Evolutionary conservation across 2,329 filamentous ascomycete species (phyloP), one percentile per base, ranked within the genome.

Genomic region (Aspergillus pseudoterreus): DNA sequence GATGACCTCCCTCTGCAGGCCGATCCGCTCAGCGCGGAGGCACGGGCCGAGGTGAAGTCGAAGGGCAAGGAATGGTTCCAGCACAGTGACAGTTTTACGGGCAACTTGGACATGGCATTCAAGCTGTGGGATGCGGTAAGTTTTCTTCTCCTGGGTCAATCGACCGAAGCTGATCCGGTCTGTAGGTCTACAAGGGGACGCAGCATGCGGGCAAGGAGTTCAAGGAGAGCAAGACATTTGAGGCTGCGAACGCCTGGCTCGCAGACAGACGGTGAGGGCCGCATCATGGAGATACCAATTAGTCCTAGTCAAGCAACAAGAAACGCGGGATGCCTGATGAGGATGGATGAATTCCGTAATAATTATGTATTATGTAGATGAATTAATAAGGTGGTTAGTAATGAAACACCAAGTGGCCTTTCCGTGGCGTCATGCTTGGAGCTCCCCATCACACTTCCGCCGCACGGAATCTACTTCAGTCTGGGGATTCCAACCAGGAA

Each of bases 121-220:
- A 77, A 77, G 52, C 68, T 87, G 24, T 87, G 83, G 83, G 83
- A 84, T 73, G 82, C 83, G 51, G 81, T 84, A 71, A 71, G 80
- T 77, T 12, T 8, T 4, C 14, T 30, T 11, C 8, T 30, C 10
- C 27, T 30, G 27, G 27, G 10, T 30, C 27, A 8, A 30, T 21
- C 12, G 21, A 10, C 2, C 14, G 24, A 32, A 24, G 22, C 44
- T 21, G 24, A 24, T 38, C 49, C 50, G 39, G 32, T 36, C 27
- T 14, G n/a, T 54, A 82, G 81, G 72, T 86, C 49, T 82, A 80
- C 61, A 76, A 77, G 49, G 83, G 79, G 14, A 76, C 85, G 27
- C 81, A 83, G 63, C 74, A 70, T 41, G 78, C 78, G 2, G 78
- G 78, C 12, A 75, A 74, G 43, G 76, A 78, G 45, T 71, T 79